phyloP scores from a whole-genome alignment of 768 basidiomycete species.

The Mycena galopus region DNA sequence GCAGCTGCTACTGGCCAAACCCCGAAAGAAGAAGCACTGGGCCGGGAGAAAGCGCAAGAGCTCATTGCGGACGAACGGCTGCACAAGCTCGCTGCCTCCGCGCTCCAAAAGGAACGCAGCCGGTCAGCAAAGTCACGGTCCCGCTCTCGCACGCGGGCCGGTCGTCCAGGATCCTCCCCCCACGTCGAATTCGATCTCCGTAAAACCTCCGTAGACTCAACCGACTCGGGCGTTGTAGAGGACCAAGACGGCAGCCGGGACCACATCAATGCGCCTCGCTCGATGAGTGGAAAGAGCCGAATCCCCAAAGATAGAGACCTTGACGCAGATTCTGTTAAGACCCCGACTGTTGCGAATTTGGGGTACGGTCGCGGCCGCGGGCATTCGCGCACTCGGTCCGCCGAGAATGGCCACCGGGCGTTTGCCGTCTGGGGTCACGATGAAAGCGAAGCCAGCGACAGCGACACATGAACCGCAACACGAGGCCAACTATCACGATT shows the following conservation, averaged over 20 bases:
- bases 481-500: not conserved
- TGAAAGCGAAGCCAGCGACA: slow-evolving; percentile 85
- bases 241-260: slow-evolving; percentile 64
- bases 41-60: slow-evolving; percentile 47
- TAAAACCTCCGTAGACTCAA: slow-evolving; percentile 50
- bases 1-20: slow-evolving; percentile 31
- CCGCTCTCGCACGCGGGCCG: slow-evolving; percentile 68
- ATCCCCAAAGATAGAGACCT: slow-evolving; percentile 73
- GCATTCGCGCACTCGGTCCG: slow-evolving; percentile 52
- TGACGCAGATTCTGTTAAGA: slow-evolving; percentile 67
- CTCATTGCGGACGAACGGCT: slow-evolving; percentile 43
- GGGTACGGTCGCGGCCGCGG: slow-evolving; percentile 45
- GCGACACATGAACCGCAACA: slow-evolving; percentile 49
- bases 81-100: slow-evolving; percentile 47
- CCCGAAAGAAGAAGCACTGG: slow-evolving; percentile 39
- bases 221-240: slow-evolving; percentile 20
- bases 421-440: slow-evolving; percentile 93
- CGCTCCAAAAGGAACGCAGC: slow-evolving; percentile 48
- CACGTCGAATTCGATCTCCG: slow-evolving; percentile 65
- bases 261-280: slow-evolving; percentile 58
- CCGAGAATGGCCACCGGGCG: slow-evolving; percentile 63
- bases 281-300: slow-evolving; percentile 62
- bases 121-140: slow-evolving; percentile 60
- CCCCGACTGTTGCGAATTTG: slow-evolving; percentile 67
- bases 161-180: slow-evolving; percentile 67